phyloP scores from a whole-genome alignment of 805 yeast genomes.

The Metschnikowia shivogae region DNA sequence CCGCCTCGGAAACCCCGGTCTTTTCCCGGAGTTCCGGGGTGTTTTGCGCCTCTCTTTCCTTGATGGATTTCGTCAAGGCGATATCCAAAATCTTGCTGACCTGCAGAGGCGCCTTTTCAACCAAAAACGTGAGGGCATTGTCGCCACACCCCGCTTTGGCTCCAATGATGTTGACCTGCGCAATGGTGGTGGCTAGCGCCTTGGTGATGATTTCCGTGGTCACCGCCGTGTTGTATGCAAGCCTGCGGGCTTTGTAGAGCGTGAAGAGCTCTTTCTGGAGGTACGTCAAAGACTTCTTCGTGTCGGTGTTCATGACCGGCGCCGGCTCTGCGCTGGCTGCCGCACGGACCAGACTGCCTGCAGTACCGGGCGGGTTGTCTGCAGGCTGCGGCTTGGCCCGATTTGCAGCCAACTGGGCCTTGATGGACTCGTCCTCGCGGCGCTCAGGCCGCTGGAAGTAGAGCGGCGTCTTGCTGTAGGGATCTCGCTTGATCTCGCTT shows the following conservation, averaged over 20 bases:
- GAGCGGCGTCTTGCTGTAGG: slow-evolving; percentile 24
- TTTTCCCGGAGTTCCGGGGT: neutral
- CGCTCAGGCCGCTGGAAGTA: slow-evolving; percentile 24
- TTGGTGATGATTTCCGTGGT: slow-evolving; percentile 83
- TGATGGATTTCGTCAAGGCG: slow-evolving; percentile 75
- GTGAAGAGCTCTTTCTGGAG: slow-evolving; percentile 82
- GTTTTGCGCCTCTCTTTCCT: slow-evolving; percentile 28
- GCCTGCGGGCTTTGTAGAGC: slow-evolving; percentile 69
- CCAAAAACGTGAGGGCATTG: slow-evolving; percentile 71
- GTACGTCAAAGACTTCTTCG: slow-evolving; percentile 72
- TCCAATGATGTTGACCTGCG: slow-evolving; percentile 84
- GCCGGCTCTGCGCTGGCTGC: neutral
- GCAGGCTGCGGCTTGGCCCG: slow-evolving; percentile 24
- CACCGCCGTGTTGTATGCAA: slow-evolving; percentile 70
- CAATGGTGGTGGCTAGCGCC: slow-evolving; percentile 89
- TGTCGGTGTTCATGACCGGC: slow-evolving; percentile 49
- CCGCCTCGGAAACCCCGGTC: neutral
- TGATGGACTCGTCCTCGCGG: slow-evolving; percentile 24
- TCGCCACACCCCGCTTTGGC: slow-evolving; percentile 78
- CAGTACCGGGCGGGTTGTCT: slow-evolving; percentile 2
- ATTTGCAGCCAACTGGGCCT: slow-evolving; percentile 47
- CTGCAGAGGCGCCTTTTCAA: slow-evolving; percentile 78
- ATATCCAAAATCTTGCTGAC: slow-evolving; percentile 74
- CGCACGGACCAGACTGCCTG: slow-evolving; percentile 7
- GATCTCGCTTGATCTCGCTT: slow-evolving; percentile 35